These are phyloP conservation scores for Lasiosphaeria ovina DNA, from an alignment of 495 filamentous ascomycete species.

Conservation along the genomic window DNA sequence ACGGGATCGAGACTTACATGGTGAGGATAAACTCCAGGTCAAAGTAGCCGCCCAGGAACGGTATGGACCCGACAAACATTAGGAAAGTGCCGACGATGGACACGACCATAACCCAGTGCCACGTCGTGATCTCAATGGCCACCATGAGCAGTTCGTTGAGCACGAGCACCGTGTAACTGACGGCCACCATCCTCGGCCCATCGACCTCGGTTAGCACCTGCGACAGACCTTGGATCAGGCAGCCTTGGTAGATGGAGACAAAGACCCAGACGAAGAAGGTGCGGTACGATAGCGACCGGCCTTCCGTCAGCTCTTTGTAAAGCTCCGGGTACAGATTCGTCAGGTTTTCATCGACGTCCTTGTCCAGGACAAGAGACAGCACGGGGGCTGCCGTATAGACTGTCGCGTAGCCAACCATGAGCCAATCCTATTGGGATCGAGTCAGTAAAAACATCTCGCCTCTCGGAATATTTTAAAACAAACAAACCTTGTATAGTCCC, in stretches of 20 bases:
- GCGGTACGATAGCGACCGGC: slow-evolving; percentile 79
- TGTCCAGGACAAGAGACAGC: slow-evolving; percentile 92
- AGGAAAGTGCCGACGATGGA: slow-evolving; percentile 76
- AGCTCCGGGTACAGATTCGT: slow-evolving; percentile 96
- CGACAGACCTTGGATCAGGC: slow-evolving; percentile 87
- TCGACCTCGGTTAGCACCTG: slow-evolving; percentile 80
- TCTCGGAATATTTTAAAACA: not conserved
- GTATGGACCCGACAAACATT: slow-evolving; percentile 77
- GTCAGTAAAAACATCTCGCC: slow-evolving; percentile 23
- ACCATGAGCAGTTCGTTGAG: slow-evolving; percentile 98
- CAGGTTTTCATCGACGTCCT: slow-evolving; percentile 88
- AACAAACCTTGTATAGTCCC: slow-evolving; percentile 73
- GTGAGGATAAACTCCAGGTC: slow-evolving; percentile 78
- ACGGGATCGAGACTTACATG: slow-evolving; percentile 40
- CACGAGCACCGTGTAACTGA: slow-evolving; percentile 88
- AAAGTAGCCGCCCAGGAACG: slow-evolving; percentile 87
- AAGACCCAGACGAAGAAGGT: slow-evolving; percentile 98
- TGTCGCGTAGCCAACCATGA: slow-evolving; percentile 95
- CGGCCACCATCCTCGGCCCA: slow-evolving; percentile 73
- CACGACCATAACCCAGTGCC: slow-evolving; percentile 92
- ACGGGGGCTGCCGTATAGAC: slow-evolving; percentile 94
- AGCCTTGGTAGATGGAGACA: slow-evolving; percentile 91
- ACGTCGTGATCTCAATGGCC: slow-evolving; percentile 90
- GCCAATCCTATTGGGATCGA: slow-evolving; percentile 64
- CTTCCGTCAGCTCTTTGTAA: slow-evolving; percentile 90